Base-by-base conservation (phyloP, 805 yeast species). In the Saccharomycopsis amapae region DNA sequence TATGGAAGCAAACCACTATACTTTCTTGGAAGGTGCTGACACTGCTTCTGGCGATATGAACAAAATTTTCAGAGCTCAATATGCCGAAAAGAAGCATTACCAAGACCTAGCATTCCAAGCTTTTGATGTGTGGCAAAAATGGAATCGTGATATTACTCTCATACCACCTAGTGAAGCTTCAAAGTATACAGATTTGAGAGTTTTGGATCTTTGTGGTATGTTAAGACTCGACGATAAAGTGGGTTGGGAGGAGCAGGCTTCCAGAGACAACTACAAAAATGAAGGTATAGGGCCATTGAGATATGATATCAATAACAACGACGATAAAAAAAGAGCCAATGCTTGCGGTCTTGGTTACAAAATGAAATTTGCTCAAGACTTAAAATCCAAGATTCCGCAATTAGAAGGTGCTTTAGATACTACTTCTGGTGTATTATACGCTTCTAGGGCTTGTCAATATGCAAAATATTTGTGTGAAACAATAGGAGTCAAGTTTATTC, bases 41-140 rank as follows among this genome's bases (percentile, higher is more conserved):
- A 61, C 65, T 9, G 69, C 71, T 25, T 63, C 68, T 1, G 62
- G 65, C 2, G 71, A 68, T 48, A 58, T 66, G 50, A 66, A 66
- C 56, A 68, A 68, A 49, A 51, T 64, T 23, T 63, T 67, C 48
- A 55, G 71, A 45, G 65, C 67, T 7, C 63, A 61, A 12, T 68
- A 68, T 44, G 69, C 60, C 1, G 63, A 62, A n/a, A 60, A 66
- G 42, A 56, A 54, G n/a, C 64, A 63, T 43, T 67, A 66, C 49
- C 60, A 58, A 38, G 35, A 53, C 23, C 37, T 59, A 45, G 58
- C 60, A 2, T 42, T 58, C 6, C 24, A 50, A 38, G 60, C 60
- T 20, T 33, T 3, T 45, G 48, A 38, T 13, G 38, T 37, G 7
- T 30, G 33, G 10, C 24, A 38, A 3, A 20, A 32, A 15, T 18